Base-by-base conservation (phyloP, 495 filamentous ascomycete species). In the Lepraria neglecta region DNA sequence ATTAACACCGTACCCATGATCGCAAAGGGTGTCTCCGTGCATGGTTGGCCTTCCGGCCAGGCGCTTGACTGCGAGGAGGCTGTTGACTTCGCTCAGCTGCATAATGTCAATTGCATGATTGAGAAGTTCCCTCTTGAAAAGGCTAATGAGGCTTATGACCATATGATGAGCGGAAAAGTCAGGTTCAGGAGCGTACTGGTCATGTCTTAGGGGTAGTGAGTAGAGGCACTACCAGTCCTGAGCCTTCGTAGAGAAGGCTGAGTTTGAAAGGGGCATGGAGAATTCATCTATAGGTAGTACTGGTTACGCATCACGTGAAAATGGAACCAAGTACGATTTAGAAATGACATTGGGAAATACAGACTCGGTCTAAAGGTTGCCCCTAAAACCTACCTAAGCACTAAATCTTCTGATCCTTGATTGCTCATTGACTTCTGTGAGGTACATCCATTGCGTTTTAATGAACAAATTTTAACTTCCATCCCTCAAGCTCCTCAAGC, bases 51-150 rank as follows among this genome's bases (percentile, higher is more conserved):
- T 0, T 75, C 73, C n/a, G 86, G 86, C 0, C 79, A 86, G 48
- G 79, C 82, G 0, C 68, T 79, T 4, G 86, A 89, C 68, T 70
- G 69, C 27, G 85, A 87, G 68, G 86, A 89, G 65, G 77, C 86
- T 0, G 81, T 88, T 52, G 67, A 59, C 9, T 88, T 88, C 65
- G 74, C 86, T 0, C 52, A 77, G 63, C 65, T 76, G 19, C 78
- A 86, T 44, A 74, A 74, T 6, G 73, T 88, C 33, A 78, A 83
- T 61, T 87, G 83, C 68, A 61, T 84, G 71, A 71, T 89, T 46
- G 81, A 88, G 74, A 82, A 75, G 68, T 87, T 81, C 64, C 78
- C 80, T 14, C 70, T 89, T 0, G 72, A 74, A 2, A 78, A 84
- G 51, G 82, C 72, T 0, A 72, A 80, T 50, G 77, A 79, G 30